phyloP scores from a whole-genome alignment of 805 yeast genomes.

The Priceomyces fermenticarens region DNA sequence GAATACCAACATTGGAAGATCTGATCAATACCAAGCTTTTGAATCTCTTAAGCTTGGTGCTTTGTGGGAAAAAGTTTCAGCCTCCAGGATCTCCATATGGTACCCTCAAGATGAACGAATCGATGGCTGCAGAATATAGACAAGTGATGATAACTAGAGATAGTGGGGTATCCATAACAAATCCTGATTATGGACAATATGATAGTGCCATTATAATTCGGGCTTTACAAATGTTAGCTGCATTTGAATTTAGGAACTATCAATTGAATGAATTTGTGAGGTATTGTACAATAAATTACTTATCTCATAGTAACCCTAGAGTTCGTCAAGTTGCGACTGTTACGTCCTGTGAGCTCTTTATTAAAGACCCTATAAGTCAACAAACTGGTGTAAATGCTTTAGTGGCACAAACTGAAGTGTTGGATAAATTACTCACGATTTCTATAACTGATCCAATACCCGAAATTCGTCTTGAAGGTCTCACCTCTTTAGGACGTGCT shows the following conservation, averaged over 20 bases:
- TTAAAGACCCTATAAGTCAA: slow-evolving; percentile 76
- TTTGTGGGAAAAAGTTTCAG: slow-evolving; percentile 77
- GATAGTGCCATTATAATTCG: slow-evolving; percentile 60
- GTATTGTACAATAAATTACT: slow-evolving; percentile 76
- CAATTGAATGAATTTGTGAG: slow-evolving; percentile 86
- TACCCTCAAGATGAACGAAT: slow-evolving; percentile 52
- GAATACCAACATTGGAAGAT: slow-evolving; percentile 77
- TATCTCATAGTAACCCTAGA: slow-evolving; percentile 74
- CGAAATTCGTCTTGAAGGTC: slow-evolving; percentile 79
- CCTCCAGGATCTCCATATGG: slow-evolving; percentile 86
- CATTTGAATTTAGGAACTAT: slow-evolving; percentile 70
- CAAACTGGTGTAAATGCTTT: slow-evolving; percentile 81
- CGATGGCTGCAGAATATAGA: slow-evolving; percentile 75
- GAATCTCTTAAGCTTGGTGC: slow-evolving; percentile 65
- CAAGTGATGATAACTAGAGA: slow-evolving; percentile 70
- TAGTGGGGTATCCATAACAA: slow-evolving; percentile 46
- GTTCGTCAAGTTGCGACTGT: slow-evolving; percentile 84
- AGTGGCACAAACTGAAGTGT: slow-evolving; percentile 78
- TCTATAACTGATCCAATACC: slow-evolving; percentile 87
- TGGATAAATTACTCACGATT: slow-evolving; percentile 73
- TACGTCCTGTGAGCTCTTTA: slow-evolving; percentile 74
- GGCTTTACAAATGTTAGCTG: slow-evolving; percentile 72
- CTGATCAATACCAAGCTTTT: slow-evolving; percentile 69
- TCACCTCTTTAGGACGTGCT: slow-evolving; percentile 59
- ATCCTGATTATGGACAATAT: slow-evolving; percentile 28